phyloP scores from a whole-genome alignment of 2,329 filamentous ascomycete species.

The Aspergillus novoparasiticus region DNA sequence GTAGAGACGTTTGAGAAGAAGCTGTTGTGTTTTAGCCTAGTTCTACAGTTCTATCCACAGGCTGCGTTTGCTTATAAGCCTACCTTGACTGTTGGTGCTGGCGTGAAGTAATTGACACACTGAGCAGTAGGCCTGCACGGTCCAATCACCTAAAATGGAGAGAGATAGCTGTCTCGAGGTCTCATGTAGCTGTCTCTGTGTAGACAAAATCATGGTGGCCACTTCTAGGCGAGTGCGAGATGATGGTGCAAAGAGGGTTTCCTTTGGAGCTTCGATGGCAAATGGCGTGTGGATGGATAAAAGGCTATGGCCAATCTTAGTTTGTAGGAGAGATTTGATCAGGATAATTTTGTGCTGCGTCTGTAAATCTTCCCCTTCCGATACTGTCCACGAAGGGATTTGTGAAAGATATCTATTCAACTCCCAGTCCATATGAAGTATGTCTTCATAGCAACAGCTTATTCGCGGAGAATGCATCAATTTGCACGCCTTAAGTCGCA shows the following conservation, averaged over 20 bases:
- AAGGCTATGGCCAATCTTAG: constrained; percentile 38
- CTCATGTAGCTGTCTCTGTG: constrained; percentile 38
- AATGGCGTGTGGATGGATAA: constrained; percentile 45
- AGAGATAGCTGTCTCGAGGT: constrained; percentile 36
- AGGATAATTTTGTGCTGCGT: constrained; percentile 32
- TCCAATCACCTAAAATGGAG: constrained; percentile 39
- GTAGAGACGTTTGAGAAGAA: constrained; percentile 18
- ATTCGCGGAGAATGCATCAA: constrained; percentile 42
- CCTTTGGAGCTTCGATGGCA: constrained; percentile 36
- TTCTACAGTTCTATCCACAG: background rate
- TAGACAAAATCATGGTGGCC: constrained; percentile 41
- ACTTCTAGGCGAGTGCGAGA: constrained; percentile 39
- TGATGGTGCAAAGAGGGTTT: constrained; percentile 38
- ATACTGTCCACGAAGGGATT: constrained; percentile 35
- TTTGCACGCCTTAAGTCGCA: constrained; percentile 35
- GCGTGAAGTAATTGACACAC: constrained; percentile 41
- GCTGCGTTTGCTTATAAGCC: background rate
- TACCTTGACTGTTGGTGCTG: constrained; percentile 26
- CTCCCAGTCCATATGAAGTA: constrained; percentile 43
- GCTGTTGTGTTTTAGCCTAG: constrained; percentile 4
- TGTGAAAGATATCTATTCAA: constrained; percentile 36
- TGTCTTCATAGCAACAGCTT: constrained; percentile 43
- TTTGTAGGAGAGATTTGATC: constrained; percentile 38
- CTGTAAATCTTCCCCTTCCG: constrained; percentile 22
- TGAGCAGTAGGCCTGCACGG: constrained; percentile 40